These are phyloP conservation scores for Globisporangium rhizosaccharum DNA, from an alignment of 352 stramenopile genomes.

Conservation along the genomic window DNA sequence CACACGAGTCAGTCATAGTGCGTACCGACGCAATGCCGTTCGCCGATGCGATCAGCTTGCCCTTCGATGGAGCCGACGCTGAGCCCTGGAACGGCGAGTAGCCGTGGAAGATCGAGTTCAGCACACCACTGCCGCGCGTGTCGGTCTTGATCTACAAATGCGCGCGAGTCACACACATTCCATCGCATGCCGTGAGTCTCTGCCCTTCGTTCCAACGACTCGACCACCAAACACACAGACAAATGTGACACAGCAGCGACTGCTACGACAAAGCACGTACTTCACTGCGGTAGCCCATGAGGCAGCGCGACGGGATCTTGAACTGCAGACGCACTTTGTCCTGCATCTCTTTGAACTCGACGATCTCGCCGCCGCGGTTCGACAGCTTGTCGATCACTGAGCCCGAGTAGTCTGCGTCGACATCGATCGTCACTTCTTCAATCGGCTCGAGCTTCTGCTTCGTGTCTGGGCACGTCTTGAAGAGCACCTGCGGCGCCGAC, in stretches of 20 bases:
- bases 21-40: constrained; percentile 58
- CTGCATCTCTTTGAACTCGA: constrained; percentile 90
- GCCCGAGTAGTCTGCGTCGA: constrained; percentile 94
- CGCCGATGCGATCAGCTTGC: constrained; percentile 78
- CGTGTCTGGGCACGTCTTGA: constrained; percentile 81
- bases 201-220: not conserved
- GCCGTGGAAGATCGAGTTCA: constrained; percentile 97
- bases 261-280: not conserved
- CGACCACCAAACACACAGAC: constrained; percentile 1
- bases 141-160: constrained; percentile 88
- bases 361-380: constrained; percentile 90
- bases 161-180: not conserved
- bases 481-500: constrained; percentile 95
- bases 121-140: constrained; percentile 93
- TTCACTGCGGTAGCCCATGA: constrained; percentile 95
- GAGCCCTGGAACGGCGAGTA: constrained; percentile 87
- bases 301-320: constrained; percentile 93
- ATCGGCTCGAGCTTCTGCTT: constrained; percentile 87
- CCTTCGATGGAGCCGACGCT: constrained; percentile 69
- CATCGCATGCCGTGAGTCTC: not conserved
- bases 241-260: not conserved
- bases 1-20: not conserved
- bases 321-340: constrained; percentile 94
- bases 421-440: constrained; percentile 94
- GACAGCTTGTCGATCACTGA: constrained; percentile 97